These are phyloP conservation scores for Corylus americana DNA, from an alignment of 306 rosid genomes.

Conservation along the genomic window DNA sequence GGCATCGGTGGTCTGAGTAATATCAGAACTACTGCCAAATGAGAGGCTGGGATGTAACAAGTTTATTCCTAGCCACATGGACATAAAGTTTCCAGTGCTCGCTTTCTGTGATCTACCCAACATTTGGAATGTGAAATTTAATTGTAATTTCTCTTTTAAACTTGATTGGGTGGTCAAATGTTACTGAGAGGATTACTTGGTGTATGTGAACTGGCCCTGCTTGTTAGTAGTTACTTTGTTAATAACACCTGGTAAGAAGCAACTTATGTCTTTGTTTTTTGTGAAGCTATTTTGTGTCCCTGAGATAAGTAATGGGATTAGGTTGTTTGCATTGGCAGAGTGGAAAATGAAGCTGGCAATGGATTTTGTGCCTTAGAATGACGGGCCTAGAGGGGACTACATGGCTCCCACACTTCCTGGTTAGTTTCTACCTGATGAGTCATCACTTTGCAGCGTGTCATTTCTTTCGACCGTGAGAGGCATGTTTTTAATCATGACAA, in stretches of 20 bases:
- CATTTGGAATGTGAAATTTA: conserved; percentile 15
- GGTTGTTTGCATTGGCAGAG: background rate
- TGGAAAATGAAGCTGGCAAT: background rate
- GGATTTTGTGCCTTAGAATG: background rate
- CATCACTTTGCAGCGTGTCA: background rate
- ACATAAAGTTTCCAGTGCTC: background rate
- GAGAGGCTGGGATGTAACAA: conserved; percentile 33
- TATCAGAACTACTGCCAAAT: conserved; percentile 39
- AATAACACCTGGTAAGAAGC: conserved; percentile 8
- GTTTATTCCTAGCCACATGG: conserved; percentile 34
- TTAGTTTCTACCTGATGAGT: conserved; percentile 4
- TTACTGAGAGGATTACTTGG: conserved; percentile 4
- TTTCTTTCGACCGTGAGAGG: background rate
- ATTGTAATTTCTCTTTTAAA: conserved; percentile 12
- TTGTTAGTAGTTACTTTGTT: conserved; percentile 6
- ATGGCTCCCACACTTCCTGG: background rate
- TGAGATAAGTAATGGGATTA: background rate
- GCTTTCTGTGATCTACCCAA: conserved; percentile 13
- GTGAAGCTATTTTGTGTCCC: background rate
- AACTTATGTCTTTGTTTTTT: background rate
- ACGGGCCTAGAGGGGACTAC: background rate
- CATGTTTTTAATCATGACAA: background rate
- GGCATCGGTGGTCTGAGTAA: conserved; percentile 36
- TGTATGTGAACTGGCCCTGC: conserved; percentile 9
- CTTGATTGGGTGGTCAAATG: conserved; percentile 18